phyloP scores from a whole-genome alignment of 106 monocot species.

The Dendrobium chrysotoxum region DNA sequence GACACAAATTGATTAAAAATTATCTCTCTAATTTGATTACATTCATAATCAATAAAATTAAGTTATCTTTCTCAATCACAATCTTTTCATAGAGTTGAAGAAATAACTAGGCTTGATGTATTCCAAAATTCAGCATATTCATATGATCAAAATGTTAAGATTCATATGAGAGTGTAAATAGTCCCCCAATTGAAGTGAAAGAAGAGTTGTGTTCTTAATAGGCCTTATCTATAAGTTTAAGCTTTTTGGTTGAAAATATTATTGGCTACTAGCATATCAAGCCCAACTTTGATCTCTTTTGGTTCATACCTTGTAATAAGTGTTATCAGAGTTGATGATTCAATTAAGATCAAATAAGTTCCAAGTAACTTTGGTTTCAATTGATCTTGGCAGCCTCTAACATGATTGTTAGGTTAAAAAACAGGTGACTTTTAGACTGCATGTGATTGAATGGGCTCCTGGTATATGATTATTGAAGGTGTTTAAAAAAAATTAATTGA shows the following conservation, averaged over 20 bases:
- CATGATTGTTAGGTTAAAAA: background rate
- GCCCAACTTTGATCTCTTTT: background rate
- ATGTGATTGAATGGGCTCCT: background rate
- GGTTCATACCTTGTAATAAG: background rate
- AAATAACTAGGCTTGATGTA: background rate
- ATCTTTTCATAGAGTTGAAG: background rate
- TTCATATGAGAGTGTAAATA: background rate
- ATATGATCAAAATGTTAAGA: background rate
- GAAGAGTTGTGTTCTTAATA: background rate
- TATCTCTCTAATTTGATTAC: background rate
- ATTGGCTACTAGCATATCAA: background rate
- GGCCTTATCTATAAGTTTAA: background rate
- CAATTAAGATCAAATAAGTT: background rate
- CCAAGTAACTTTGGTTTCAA: background rate
- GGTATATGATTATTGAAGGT: background rate
- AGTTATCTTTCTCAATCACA: background rate
- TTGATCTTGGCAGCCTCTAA: background rate
- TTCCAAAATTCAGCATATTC: background rate
- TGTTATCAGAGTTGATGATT: background rate
- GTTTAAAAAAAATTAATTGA: background rate
- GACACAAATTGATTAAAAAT: background rate
- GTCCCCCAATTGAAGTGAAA: background rate
- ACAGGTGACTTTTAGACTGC: background rate
- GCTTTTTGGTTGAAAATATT: background rate
- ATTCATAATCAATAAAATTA: background rate